Evolutionary conservation across 768 basidiomycete species (phyloP).

Genomic region (Lactarius vividus): DNA sequence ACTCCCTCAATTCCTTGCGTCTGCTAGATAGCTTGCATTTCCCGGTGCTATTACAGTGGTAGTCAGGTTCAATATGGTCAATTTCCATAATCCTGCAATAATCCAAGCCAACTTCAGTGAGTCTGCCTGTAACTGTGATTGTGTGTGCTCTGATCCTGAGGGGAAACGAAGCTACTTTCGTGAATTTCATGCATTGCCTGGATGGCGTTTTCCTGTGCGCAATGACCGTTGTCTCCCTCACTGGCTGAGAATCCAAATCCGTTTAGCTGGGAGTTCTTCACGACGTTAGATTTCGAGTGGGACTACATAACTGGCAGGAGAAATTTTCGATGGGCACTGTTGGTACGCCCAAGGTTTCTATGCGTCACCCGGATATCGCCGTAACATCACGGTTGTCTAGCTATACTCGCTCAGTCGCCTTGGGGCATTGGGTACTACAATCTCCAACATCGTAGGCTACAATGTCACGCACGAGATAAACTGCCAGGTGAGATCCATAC

Average conservation of each 20-base stretch:
- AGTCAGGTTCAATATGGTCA: background rate
- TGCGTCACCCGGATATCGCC: background rate
- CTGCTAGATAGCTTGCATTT: background rate
- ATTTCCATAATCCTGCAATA: constrained; percentile 3
- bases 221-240: background rate
- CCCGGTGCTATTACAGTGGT: background rate
- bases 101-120: background rate
- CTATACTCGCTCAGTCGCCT: constrained; percentile 14
- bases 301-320: constrained; percentile 5
- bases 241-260: background rate
- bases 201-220: constrained; percentile 16
- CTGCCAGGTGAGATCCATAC: constrained; percentile 14
- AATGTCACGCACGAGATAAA: constrained; percentile 3
- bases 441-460: constrained; percentile 7
- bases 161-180: background rate
- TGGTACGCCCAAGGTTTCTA: constrained; percentile 1
- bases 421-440: background rate
- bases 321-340: constrained; percentile 10
- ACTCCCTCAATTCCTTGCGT: background rate
- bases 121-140: background rate
- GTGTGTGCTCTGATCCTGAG: background rate
- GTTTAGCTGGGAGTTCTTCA: constrained; percentile 19
- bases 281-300: constrained; percentile 16
- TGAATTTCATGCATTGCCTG: constrained; percentile 1
- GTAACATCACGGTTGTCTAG: background rate